A percentile compares a stretch with the other conserved stretches of the same genome.
Evolutionary conservation across 768 basidiomycete species (phyloP).

Genomic region (Leccinum disarticulatum): DNA sequence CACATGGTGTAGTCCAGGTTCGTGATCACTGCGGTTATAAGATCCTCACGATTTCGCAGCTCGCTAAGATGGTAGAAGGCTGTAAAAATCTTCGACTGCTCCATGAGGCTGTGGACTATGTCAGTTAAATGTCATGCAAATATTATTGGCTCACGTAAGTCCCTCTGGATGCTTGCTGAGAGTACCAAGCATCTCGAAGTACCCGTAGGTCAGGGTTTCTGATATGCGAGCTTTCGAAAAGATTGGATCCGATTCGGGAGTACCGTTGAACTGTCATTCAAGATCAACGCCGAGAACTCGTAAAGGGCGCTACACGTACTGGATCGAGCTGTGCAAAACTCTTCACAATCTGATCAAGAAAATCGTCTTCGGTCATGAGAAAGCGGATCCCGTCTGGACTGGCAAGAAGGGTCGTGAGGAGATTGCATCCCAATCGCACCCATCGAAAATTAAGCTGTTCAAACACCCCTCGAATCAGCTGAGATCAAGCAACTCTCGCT

Average conservation of each 20-base stretch:
- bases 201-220: slow-evolving; percentile 84
- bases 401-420: slow-evolving; percentile 80
- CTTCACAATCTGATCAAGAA: slow-evolving; percentile 79
- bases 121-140: slow-evolving; percentile 3
- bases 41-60: slow-evolving; percentile 84
- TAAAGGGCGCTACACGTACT: slow-evolving; percentile 43
- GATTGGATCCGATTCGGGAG: slow-evolving; percentile 71
- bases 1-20: slow-evolving; percentile 90
- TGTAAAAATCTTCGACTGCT: slow-evolving; percentile 91
- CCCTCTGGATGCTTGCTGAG: slow-evolving; percentile 89
- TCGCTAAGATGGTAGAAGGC: slow-evolving; percentile 95
- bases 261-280: slow-evolving; percentile 60
- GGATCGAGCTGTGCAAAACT: slow-evolving; percentile 93
- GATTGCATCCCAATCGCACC: slow-evolving; percentile 80
- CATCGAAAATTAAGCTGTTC: slow-evolving; percentile 74
- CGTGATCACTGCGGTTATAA: slow-evolving; percentile 88
- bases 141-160: slow-evolving; percentile 62
- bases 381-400: slow-evolving; percentile 84
- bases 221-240: slow-evolving; percentile 83
- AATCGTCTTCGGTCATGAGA: slow-evolving; percentile 77
- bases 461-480: not conserved
- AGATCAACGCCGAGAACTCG: not conserved
- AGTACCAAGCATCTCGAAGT: slow-evolving; percentile 93
- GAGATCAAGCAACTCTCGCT: not conserved
- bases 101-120: slow-evolving; percentile 61